phyloP scores from a whole-genome alignment of 306 rosid genomes.

The Lagenaria siceraria region DNA sequence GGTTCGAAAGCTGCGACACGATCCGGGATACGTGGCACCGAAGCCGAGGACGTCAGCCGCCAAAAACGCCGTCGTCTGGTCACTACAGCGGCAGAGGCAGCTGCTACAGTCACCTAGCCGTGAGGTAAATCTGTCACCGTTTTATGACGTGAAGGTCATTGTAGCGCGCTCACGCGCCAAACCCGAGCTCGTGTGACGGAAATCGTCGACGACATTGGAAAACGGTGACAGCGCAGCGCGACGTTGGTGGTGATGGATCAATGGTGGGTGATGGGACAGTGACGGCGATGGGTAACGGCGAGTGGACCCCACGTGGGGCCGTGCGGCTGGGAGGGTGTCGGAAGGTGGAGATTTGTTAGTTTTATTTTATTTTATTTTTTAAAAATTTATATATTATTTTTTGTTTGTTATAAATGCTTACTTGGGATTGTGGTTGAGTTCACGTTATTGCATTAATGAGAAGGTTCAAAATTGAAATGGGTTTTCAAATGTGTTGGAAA shows the following conservation, averaged over 20 bases:
- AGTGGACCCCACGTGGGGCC: constrained; percentile 1
- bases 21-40: constrained; percentile 40
- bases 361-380: neutral
- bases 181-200: neutral
- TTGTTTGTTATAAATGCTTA: neutral
- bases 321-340: neutral
- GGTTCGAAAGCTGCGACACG: constrained; percentile 37
- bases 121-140: neutral
- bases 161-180: neutral
- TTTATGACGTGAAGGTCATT: neutral
- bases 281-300: constrained; percentile 21
- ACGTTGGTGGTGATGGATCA: neutral
- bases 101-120: neutral
- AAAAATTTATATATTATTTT: too few species aligned
- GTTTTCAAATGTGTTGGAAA: neutral
- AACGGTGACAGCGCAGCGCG: constrained; percentile 3
- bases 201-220: neutral
- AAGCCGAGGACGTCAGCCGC: constrained; percentile 12
- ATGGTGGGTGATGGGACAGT: neutral
- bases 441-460: constrained; percentile 34
- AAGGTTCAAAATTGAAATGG: neutral
- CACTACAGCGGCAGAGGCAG: neutral
- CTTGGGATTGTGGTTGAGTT: constrained; percentile 11
- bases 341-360: neutral
- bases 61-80: constrained; percentile 22